Conservation (phyloP, 2,329 filamentous ascomycete species). For the Cytospora piceicola region DNA sequence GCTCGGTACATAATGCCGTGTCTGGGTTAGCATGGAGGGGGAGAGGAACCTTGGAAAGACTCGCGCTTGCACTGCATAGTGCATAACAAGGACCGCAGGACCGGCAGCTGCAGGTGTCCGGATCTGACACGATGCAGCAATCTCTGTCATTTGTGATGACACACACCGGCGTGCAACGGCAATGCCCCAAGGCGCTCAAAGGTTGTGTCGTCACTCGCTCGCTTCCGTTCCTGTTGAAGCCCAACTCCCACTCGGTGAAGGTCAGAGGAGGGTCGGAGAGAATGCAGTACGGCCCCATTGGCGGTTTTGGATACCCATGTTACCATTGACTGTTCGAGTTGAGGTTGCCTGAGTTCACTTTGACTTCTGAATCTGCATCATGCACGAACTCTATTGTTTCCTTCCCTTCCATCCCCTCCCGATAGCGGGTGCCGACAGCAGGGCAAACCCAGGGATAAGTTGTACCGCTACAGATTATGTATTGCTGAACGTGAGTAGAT, state of each 20-base stretch:
- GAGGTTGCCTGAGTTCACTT: too few relatives aligned
- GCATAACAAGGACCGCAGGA: background rate
- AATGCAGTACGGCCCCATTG: too few relatives aligned
- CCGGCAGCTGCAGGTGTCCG: conserved; percentile 21
- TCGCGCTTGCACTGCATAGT: background rate
- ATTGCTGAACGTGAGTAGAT: conserved; percentile 1
- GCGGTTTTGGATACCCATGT: too few relatives aligned
- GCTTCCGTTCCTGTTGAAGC: too few relatives aligned
- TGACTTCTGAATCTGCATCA: too few relatives aligned
- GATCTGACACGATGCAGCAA: conserved; percentile 31
- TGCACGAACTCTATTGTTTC: too few relatives aligned
- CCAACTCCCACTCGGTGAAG: too few relatives aligned
- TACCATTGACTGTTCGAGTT: too few relatives aligned
- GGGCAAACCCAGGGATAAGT: background rate
- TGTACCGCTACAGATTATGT: background rate
- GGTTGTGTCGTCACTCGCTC: too few relatives aligned
- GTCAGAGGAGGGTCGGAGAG: too few relatives aligned
- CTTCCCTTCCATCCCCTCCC: background rate
- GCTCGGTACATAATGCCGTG: background rate
- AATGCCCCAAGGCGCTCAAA: background rate
- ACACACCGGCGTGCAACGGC: conserved; percentile 25
- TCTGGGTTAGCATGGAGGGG: background rate
- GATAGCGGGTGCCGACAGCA: background rate
- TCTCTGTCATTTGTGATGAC: conserved; percentile 29
- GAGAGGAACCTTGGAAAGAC: too few relatives aligned